These are phyloP conservation scores for Hamamelis virginiana DNA, from an alignment of 164 flowering plant genomes.

Conservation along the genomic window DNA sequence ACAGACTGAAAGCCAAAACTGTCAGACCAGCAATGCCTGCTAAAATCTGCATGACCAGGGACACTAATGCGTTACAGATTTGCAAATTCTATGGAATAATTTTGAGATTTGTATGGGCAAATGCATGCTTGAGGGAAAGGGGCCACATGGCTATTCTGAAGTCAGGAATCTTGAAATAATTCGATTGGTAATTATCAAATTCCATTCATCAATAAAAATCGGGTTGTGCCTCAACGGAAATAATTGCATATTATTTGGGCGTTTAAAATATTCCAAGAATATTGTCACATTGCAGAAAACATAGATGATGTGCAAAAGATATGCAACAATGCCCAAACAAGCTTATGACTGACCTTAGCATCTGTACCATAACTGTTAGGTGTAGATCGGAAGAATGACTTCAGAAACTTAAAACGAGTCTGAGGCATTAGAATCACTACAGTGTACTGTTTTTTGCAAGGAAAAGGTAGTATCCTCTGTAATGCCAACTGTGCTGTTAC, in stretches of 20 bases:
- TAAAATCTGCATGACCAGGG: slow-evolving; percentile 43
- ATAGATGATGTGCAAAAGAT: too few species aligned
- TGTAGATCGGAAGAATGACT: slow-evolving; percentile 36
- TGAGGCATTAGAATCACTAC: slow-evolving; percentile 85
- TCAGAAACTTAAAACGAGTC: slow-evolving; percentile 38
- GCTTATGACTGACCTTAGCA: slow-evolving; percentile 56
- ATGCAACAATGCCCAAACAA: not conserved
- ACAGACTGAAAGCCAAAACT: slow-evolving; percentile 47
- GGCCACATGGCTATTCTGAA: not conserved
- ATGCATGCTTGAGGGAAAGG: slow-evolving; percentile 1
- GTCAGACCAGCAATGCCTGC: slow-evolving; percentile 51
- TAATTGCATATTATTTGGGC: too few species aligned
- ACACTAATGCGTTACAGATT: not conserved
- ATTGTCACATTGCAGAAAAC: not conserved
- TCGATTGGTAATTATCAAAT: not conserved
- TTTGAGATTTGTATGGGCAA: not conserved
- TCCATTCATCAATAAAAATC: too few species aligned
- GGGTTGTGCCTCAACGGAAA: not conserved
- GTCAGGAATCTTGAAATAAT: not conserved
- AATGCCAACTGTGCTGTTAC: slow-evolving; percentile 64
- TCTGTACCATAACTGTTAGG: slow-evolving; percentile 28
- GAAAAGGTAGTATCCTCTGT: slow-evolving; percentile 69
- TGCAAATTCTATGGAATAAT: not conserved
- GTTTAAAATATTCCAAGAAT: not conserved
- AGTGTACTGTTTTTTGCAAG: slow-evolving; percentile 80